A percentile compares a stretch with the other conserved stretches of the same genome.
Evolutionary conservation across 768 basidiomycete species (phyloP).

Genomic region (Tremella mesenterica): DNA sequence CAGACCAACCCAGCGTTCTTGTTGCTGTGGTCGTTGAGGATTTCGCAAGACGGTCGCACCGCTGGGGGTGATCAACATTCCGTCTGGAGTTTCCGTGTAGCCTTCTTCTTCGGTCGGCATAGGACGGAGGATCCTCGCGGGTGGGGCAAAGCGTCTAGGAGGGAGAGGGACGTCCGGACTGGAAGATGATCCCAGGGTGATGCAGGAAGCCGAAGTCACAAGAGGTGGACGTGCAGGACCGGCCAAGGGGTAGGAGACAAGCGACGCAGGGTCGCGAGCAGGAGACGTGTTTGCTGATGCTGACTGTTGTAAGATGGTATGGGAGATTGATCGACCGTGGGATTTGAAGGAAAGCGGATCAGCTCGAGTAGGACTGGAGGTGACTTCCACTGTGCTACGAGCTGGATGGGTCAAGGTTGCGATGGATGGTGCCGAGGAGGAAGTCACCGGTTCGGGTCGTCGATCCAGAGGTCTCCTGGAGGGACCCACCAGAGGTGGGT

Average conservation of each 20-base stretch:
- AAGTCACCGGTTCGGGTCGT: background rate
- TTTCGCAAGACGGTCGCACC: background rate
- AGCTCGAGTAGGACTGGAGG: background rate
- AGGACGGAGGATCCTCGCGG: conserved; percentile 1
- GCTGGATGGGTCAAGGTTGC: background rate
- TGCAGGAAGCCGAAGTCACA: conserved; percentile 10
- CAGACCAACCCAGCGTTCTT: conserved; percentile 7
- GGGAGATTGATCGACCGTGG: conserved; percentile 24
- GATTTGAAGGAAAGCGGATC: background rate
- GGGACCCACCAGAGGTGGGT: background rate
- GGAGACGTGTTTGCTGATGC: conserved; percentile 1
- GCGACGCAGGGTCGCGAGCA: background rate
- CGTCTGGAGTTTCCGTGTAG: background rate
- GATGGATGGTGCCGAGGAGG: background rate
- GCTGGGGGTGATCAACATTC: background rate
- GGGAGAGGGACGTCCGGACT: background rate
- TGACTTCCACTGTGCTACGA: background rate
- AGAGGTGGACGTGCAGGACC: conserved; percentile 10
- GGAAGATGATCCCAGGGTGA: background rate
- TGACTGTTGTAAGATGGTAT: conserved; percentile 14
- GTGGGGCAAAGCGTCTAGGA: conserved; percentile 5
- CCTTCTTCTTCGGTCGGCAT: background rate
- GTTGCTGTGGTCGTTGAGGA: background rate
- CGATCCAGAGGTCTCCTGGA: background rate
- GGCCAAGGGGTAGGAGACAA: conserved; percentile 1